Percentiles rank a stretch among this genome's conserved stretches.
Evolutionary conservation across 768 basidiomycete species (phyloP).

Genomic region (Galerina marginata): DNA sequence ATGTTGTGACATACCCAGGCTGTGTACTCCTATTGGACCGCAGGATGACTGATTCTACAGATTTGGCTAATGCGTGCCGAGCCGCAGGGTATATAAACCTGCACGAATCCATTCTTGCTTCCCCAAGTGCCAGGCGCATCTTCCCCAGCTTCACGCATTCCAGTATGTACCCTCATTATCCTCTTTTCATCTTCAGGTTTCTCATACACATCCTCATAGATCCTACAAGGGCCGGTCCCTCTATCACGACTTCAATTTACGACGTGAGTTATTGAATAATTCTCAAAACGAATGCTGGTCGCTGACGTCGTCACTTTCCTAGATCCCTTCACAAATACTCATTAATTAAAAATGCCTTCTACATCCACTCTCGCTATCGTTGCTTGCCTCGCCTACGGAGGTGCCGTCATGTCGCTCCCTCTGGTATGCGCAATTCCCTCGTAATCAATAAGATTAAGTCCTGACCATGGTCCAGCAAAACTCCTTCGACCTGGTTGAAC

Average conservation of each 20-base stretch:
- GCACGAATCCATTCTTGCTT: slow-evolving; percentile 1
- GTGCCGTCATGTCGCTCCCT: slow-evolving; percentile 22
- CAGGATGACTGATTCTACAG: too few species aligned
- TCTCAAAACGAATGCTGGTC: neutral
- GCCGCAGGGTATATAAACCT: slow-evolving; percentile 18
- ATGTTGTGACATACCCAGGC: too few species aligned
- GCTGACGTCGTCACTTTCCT: slow-evolving; percentile 1
- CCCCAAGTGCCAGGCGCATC: slow-evolving; percentile 29
- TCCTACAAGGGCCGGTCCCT: slow-evolving; percentile 25
- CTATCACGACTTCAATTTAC: slow-evolving; percentile 17
- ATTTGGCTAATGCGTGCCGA: neutral
- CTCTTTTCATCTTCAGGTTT: too few species aligned
- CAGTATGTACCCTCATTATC: slow-evolving; percentile 10
- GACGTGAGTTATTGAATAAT: slow-evolving; percentile 2
- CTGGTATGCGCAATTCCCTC: slow-evolving; percentile 4
- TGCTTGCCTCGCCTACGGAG: slow-evolving; percentile 19
- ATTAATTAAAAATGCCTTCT: slow-evolving; percentile 24
- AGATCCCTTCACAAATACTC: slow-evolving; percentile 15
- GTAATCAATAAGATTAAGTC: neutral
- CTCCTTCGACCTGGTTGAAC: slow-evolving; percentile 19
- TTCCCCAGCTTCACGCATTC: slow-evolving; percentile 21
- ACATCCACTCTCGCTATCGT: slow-evolving; percentile 23
- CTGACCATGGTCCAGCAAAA: neutral
- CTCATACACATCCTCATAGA: slow-evolving; percentile 1
- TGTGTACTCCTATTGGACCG: too few species aligned